phyloP scores from a whole-genome alignment of 352 stramenopile species.

The Pythium aphanidermatum region DNA sequence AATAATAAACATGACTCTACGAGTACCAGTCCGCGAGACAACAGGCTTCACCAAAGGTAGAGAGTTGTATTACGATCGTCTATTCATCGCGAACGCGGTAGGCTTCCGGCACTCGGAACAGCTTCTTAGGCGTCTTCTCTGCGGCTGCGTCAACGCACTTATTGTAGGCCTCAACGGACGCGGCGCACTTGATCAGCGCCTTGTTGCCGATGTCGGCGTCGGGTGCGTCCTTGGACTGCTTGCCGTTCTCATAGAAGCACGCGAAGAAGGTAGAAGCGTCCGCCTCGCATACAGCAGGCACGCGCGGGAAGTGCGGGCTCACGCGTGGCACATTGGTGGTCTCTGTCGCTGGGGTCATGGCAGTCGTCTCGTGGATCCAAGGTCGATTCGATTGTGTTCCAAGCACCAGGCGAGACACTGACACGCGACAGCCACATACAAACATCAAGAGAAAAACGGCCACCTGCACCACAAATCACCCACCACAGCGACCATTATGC shows the following conservation, averaged over 20 bases:
- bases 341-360: background rate
- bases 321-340: conserved; percentile 39
- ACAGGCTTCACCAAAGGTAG: no score
- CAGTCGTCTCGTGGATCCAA: background rate
- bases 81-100: conserved; percentile 63
- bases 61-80: background rate
- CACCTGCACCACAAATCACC: no score
- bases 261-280: conserved; percentile 67
- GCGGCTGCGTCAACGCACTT: conserved; percentile 56
- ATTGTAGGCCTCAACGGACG: conserved; percentile 63
- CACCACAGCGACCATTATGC: no score
- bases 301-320: conserved; percentile 72
- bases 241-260: conserved; percentile 81
- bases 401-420: conserved; percentile 12
- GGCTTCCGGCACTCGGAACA: conserved; percentile 76
- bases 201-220: conserved; percentile 64
- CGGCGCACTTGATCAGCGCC: conserved; percentile 49
- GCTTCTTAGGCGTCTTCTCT: conserved; percentile 52
- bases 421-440: conserved; percentile 33
- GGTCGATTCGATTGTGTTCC: conserved; percentile 12
- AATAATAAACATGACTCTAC: no score
- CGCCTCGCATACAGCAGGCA: conserved; percentile 63
- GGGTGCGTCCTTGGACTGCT: conserved; percentile 44
- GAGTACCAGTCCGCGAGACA: no score
- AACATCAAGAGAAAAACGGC: conserved; percentile 40